Evolutionary conservation across 208 protist species (phyloP), one percentile per base, ranked within the genome.

Genomic region (Acanthamoeba lenticulata): DNA sequence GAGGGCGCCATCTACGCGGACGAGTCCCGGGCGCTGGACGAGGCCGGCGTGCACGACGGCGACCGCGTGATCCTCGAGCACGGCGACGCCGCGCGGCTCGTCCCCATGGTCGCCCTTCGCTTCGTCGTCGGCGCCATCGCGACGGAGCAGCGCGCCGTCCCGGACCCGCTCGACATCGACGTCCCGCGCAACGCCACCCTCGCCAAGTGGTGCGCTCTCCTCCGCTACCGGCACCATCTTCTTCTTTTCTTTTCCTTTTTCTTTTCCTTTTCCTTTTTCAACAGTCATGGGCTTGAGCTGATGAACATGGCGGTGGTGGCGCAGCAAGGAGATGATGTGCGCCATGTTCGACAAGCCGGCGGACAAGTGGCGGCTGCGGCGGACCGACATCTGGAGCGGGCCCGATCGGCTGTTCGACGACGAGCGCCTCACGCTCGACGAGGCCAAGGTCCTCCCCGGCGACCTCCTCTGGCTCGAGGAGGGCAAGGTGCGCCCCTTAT

Each of bases 401-500:
- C 86, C 86, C 34, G 60, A 44, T 36, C 11, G 27, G 4, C 34
- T 92, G 27, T 92, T 77, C 60, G 38, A 67, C 24, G 86, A 92
- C 32, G 86, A 92, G 32, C 6, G 13, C 3, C 40, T 5, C 19
- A 77, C 86, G 27, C 57, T 92, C 15, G 86, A 67, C 34, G 57
- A 92, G 15, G 86, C 34, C 21, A 74, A 74, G 11, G 57, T 92
- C 29, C 49, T 67, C 36, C 36, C 34, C n/a, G 86, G 86, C 36
- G 49, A 67, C 27, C 36, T 74, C 29, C 86, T 92, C 17, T 92
- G 86, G 86, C 60, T 92, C 40, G 86, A 92, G 36, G 86, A 92
- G 5, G 86, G 86, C 27, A 92, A 92, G 60, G 86, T 74, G 2
- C 7, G 6, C 1, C 19, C 29, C 4, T 32, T 38, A 17, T 38